Base-by-base conservation (phyloP, 2,329 filamentous ascomycete species). In the Alternaria ethzedia region DNA sequence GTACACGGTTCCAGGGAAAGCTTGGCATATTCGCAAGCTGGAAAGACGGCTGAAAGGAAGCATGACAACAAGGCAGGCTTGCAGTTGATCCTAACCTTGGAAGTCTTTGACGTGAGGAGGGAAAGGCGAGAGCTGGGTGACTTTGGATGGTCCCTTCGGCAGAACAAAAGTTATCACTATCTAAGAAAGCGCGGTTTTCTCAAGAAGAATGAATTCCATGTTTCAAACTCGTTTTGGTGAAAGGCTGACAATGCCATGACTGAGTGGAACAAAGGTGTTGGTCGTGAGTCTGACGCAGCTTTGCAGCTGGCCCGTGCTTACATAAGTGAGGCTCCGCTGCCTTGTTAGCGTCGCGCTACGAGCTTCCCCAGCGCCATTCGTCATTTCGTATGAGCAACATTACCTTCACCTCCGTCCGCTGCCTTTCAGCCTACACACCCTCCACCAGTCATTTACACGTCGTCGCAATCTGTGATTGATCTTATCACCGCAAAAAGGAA, bases 351-450 rank as follows among this genome's bases (percentile, higher is more conserved):
- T 45, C 56, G 63, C 64, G 66, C 66, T 65, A 61, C 50, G 54
- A 60, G 58, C 59, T 59, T 51, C 55, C 50, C 62, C 56, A 63
- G 49, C 54, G 63, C 68, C 57, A 69, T 67, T 65, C 66, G 66
- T 70, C 68, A 69, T 70, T 64, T 62, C 54, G 52, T 26, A 46
- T 59, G 56, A 66, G 64, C 65, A 70, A 64, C 64, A 64, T 45
- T 65, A 59, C 66, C 57, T 54, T 59, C 63, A 69, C 65, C 47
- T 58, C 32, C 61, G 60, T 36, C 61, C 56, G 54, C 62, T 63
- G 61, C 47, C 64, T 41, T 65, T 67, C 59, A 50, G 61, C 61
- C 60, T 47, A 59, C 63, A 30, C 52, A 57, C 59, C 30, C 23
- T 17, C 61, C 46, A 12, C 30, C 54, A 11, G 28, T 21, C 28